Evolutionary conservation across 2,329 filamentous ascomycete genomes (phyloP).

Genomic region (Emmonsia crescens): DNA sequence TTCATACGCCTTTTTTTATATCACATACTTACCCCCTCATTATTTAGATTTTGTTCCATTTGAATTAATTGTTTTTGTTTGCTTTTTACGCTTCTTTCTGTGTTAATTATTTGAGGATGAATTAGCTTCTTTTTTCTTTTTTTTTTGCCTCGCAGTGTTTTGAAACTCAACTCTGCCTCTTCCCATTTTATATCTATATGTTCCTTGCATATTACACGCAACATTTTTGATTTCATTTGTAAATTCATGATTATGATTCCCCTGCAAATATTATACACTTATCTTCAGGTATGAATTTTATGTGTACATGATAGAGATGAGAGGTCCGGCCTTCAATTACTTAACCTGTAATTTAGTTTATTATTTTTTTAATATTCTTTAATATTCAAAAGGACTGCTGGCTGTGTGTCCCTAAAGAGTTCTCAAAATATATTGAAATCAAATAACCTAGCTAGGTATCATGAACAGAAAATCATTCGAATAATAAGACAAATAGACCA

Average conservation of each 20-base stretch:
- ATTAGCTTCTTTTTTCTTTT: no score
- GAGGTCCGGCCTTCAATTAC: not conserved
- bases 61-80: no score
- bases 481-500: not conserved
- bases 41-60: not conserved
- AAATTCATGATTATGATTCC: not conserved
- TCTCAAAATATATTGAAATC: not conserved
- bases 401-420: no score
- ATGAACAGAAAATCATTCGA: no score
- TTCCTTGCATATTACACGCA: not conserved
- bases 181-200: not conserved
- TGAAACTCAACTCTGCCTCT: not conserved
- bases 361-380: not conserved
- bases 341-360: not conserved
- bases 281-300: not conserved
- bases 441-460: not conserved
- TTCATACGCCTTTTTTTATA: not conserved
- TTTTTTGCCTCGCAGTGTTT: no score
- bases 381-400: not conserved
- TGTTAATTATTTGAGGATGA: no score
- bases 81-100: no score
- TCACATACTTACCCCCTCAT: not conserved
- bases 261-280: not conserved
- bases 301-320: not conserved
- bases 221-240: not conserved